Evolutionary conservation across 345 rosid species (phyloP).

Genomic region (Syzygium oleosum): DNA sequence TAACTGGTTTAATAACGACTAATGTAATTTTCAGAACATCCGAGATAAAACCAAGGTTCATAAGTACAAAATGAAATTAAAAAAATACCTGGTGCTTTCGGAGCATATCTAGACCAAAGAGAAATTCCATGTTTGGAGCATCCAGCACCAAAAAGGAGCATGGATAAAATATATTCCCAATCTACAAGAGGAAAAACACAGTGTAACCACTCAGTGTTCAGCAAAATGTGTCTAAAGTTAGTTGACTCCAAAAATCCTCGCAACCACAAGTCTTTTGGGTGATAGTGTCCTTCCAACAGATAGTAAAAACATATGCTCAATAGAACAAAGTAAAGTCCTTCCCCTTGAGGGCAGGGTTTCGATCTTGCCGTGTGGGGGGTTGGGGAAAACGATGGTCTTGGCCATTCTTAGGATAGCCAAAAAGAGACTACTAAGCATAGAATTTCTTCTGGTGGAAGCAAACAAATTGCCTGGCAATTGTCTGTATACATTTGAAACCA

Average conservation of each 20-base stretch:
- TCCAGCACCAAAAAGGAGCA: constrained; percentile 94
- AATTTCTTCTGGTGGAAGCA: neutral
- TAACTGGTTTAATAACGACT: neutral
- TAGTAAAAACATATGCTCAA: neutral
- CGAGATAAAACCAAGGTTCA: neutral
- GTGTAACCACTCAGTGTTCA: neutral
- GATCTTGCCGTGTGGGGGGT: neutral
- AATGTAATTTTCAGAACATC: neutral
- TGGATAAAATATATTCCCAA: constrained; percentile 80
- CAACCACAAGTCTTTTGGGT: neutral
- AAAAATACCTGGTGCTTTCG: constrained; percentile 93
- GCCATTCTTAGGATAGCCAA: neutral
- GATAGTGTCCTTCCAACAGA: neutral
- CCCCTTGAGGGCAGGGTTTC: neutral
- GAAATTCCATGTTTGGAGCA: constrained; percentile 93
- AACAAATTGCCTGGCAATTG: neutral
- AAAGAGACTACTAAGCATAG: neutral
- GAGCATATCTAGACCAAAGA: constrained; percentile 98
- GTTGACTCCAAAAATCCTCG: neutral
- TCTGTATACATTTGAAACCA: neutral
- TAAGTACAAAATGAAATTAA: neutral
- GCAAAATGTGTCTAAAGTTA: neutral
- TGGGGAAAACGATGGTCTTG: neutral
- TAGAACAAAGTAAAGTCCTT: neutral
- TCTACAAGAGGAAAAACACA: constrained; percentile 26